Evolutionary conservation across 176 grass and related monocot genomes (phyloP).

Genomic region (Sorghum bicolor): DNA sequence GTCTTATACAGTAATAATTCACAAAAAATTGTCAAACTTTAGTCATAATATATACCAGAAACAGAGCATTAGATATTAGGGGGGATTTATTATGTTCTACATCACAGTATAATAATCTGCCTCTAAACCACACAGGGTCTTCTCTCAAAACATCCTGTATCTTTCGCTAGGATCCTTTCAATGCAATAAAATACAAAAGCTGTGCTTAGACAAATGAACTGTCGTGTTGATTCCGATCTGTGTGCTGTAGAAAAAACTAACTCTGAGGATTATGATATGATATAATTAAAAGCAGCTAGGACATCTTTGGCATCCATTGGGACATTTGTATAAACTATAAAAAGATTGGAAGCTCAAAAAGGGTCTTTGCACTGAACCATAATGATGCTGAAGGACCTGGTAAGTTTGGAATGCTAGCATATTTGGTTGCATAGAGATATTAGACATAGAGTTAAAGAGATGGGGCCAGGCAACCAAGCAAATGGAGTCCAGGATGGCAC

Average conservation of each 20-base stretch:
- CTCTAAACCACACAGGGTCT: background rate
- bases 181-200: background rate
- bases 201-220: background rate
- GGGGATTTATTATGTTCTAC: background rate
- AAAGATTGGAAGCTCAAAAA: background rate
- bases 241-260: background rate
- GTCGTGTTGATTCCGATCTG: background rate
- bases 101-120: background rate
- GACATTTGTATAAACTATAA: background rate
- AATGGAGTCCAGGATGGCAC: background rate
- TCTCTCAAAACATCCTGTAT: background rate
- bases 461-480: background rate
- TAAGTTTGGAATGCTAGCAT: background rate
- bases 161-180: background rate
- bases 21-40: background rate
- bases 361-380: background rate
- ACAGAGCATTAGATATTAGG: background rate
- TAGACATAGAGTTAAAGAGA: background rate
- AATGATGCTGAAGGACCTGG: background rate
- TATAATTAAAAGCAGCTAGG: background rate
- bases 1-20: conserved; percentile 14
- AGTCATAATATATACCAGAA: background rate
- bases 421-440: background rate
- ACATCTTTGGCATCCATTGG: background rate
- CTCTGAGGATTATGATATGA: background rate